Evolutionary conservation across 140 eudicot genomes (phyloP).

Genomic region (Oenanthe javanica): DNA sequence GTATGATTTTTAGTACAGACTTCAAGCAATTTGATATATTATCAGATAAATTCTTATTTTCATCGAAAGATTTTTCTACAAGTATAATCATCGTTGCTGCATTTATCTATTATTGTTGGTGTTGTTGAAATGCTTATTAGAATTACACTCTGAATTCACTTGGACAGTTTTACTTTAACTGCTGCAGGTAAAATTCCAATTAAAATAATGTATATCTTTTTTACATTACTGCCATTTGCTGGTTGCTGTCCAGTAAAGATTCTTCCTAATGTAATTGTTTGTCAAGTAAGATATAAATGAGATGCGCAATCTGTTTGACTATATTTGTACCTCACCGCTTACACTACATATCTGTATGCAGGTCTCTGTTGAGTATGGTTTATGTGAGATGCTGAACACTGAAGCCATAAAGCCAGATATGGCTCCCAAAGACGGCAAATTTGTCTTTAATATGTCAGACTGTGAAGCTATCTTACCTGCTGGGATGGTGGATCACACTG

Average conservation of each 20-base stretch:
- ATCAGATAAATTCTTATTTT: neutral
- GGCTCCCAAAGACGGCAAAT: conserved; percentile 84
- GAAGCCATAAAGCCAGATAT: conserved; percentile 53
- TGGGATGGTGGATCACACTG: conserved; percentile 56
- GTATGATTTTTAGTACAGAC: neutral
- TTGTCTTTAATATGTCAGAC: conserved; percentile 46
- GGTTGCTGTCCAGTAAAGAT: neutral
- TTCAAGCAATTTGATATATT: neutral
- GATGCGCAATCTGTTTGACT: neutral
- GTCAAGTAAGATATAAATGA: neutral
- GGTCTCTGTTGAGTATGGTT: conserved; percentile 90
- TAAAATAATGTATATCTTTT: neutral
- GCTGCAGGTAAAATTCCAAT: neutral
- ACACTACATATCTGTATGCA: conserved; percentile 20
- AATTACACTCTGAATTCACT: neutral
- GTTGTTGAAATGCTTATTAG: neutral
- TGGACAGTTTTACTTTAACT: neutral
- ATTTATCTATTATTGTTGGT: neutral
- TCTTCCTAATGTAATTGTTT: neutral
- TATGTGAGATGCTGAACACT: conserved; percentile 80
- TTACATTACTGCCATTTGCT: neutral
- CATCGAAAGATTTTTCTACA: neutral
- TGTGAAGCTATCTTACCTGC: conserved; percentile 70
- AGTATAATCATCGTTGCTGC: neutral
- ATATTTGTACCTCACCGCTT: neutral